phyloP scores from a whole-genome alignment of 2,329 filamentous ascomycete species.

The Colletotrichum theobromicola region DNA sequence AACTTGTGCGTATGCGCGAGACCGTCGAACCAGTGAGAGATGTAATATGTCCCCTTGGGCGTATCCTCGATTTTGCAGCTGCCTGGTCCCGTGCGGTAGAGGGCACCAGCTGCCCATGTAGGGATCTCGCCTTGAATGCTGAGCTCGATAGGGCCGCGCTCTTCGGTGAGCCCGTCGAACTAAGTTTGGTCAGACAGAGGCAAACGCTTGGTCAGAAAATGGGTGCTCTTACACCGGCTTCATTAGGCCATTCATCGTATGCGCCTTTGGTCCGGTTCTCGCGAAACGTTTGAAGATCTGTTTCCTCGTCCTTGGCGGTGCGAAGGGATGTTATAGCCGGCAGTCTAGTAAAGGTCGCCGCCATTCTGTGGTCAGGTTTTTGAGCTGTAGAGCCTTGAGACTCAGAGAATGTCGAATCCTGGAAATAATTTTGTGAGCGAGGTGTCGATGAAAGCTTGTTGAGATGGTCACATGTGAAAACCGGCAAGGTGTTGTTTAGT shows the following conservation, averaged over 20 bases:
- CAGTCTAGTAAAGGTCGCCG: not conserved
- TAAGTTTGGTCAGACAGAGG: constrained; percentile 32
- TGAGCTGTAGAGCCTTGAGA: not conserved
- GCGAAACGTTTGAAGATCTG: constrained; percentile 11
- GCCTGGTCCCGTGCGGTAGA: constrained; percentile 79
- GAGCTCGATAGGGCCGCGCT: constrained; percentile 69
- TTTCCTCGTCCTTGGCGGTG: constrained; percentile 10
- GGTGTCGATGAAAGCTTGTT: not conserved
- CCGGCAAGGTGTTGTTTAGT: not conserved
- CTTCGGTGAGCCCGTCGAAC: constrained; percentile 73
- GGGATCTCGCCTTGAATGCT: constrained; percentile 71
- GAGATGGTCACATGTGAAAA: not conserved
- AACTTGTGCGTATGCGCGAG: constrained; percentile 76
- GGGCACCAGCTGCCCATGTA: constrained; percentile 69
- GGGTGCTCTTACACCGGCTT: constrained; percentile 44
- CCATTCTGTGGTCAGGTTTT: not conserved
- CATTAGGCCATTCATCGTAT: constrained; percentile 53
- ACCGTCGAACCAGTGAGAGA: constrained; percentile 84
- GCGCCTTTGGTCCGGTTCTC: constrained; percentile 26
- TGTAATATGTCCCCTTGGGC: constrained; percentile 61
- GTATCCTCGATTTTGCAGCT: constrained; percentile 65
- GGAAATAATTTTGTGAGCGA: not conserved
- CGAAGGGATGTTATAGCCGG: constrained; percentile 7
- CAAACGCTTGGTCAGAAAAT: not conserved
- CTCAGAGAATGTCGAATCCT: not conserved